Evolutionary conservation across 192 early-diverging fungal species (phyloP), one percentile per base, ranked within the genome.

Genomic region (Coemansia pectinata): DNA sequence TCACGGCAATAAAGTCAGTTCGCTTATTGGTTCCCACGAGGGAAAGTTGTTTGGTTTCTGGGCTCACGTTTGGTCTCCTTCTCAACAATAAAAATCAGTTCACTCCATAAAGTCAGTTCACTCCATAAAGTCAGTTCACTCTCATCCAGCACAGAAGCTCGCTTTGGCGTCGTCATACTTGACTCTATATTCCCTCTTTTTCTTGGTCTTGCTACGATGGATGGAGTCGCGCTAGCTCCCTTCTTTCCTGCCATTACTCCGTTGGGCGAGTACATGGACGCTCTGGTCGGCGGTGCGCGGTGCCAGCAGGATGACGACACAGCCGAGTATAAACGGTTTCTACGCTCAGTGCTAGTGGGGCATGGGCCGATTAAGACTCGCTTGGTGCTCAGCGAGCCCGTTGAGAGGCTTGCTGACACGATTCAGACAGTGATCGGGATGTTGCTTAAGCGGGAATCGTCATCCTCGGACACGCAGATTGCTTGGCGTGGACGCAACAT

Each of bases 331-430:
- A 61, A 44, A 41, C 76, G 52, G 19, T 78, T 83, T 70, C 48
- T 78, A 14, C 50, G 34, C 6, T 76, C 73, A 7, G 74, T 70
- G 1, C 58, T 83, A 21, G 81, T 83, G 17, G 81, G 81, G 1
- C 76, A 78, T 50, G 42, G 36, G 3, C 66, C 55, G 3, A 52
- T 78, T 7, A 47, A n/a, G 2, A 45, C 12, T 11, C 38, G 57
- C 14, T 11, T 74, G 14, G 36, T 45, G 19, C 64, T 66, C 23
- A 61, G 63, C 39, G 76, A 75, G 67, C 81, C 81, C 0, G 47
- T 60, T 12, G 77, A 79, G 62, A 67, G 45, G 14, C 68, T 79
- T 44, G 8, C 72, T n/a, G 72, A 78, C 67, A 78, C 70, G 3
- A 67, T 74, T 12, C 40, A 63, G 48, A 69, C 64, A 36, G 69